phyloP scores from a whole-genome alignment of 495 filamentous ascomycete species.

The Penicillium crystallinum region DNA sequence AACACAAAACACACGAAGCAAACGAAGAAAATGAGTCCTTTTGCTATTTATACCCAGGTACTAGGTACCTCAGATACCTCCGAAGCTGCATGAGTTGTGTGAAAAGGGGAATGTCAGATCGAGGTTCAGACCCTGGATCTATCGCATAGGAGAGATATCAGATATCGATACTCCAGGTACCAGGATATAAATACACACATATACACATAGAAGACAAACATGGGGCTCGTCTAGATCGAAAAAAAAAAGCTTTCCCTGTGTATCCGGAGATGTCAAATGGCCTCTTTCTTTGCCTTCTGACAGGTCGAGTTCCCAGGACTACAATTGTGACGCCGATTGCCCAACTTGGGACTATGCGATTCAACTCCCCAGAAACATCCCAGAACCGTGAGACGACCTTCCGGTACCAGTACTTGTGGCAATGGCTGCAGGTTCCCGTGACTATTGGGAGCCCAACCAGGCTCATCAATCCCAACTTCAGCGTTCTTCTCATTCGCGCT shows the following conservation, averaged over 20 bases:
- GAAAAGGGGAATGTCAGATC: too few species aligned
- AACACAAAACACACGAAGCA: too few species aligned
- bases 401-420: background rate
- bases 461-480: background rate
- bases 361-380: background rate
- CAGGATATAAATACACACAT: background rate
- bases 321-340: background rate
- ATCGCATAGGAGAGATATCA: too few species aligned
- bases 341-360: background rate
- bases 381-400: background rate
- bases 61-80: too few species aligned
- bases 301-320: background rate
- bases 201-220: background rate
- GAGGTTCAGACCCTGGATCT: too few species aligned
- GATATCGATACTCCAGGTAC: too few species aligned
- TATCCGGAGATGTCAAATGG: background rate
- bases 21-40: too few species aligned
- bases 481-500: background rate
- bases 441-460: conserved; percentile 4
- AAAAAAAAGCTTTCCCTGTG: background rate
- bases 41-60: too few species aligned
- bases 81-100: too few species aligned
- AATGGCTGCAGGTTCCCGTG: conserved; percentile 4
- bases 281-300: background rate
- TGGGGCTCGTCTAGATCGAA: conserved; percentile 4